Percentiles rank a stretch among this genome's conserved stretches.
phyloP scores from a whole-genome alignment of 345 rosid genomes.

The Salix purpurea region DNA sequence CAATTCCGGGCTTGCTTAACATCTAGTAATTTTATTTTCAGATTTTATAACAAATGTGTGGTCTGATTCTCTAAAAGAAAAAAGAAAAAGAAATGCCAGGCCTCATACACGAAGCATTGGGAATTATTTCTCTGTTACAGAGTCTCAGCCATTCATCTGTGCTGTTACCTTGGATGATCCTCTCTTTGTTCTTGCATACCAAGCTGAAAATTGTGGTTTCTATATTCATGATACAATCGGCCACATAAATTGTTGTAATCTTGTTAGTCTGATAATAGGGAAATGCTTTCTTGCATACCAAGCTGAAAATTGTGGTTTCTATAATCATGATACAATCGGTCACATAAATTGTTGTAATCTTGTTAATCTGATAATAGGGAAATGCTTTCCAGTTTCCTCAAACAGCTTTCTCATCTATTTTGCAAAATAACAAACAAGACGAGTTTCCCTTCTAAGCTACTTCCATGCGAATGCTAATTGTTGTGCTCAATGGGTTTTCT shows the following conservation, averaged over 20 bases:
- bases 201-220: neutral
- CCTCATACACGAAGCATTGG: too few relatives aligned
- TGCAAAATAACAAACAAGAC: neutral
- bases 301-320: neutral
- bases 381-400: neutral
- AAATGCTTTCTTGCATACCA: neutral
- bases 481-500: neutral
- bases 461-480: neutral
- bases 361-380: neutral
- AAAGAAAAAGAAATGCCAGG: neutral
- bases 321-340: neutral
- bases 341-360: neutral
- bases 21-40: neutral
- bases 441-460: neutral
- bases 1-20: neutral
- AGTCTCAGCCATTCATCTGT: neutral
- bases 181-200: neutral
- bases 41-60: neutral
- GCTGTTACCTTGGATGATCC: neutral
- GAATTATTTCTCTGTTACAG: neutral
- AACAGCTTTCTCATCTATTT: neutral
- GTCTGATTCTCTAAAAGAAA: neutral
- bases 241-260: neutral
- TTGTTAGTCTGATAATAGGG: neutral
- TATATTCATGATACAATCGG: neutral